Percentiles rank a stretch among this genome's conserved stretches.
phyloP scores from a whole-genome alignment of 768 basidiomycete genomes.

The Infundibulicybe gibba region DNA sequence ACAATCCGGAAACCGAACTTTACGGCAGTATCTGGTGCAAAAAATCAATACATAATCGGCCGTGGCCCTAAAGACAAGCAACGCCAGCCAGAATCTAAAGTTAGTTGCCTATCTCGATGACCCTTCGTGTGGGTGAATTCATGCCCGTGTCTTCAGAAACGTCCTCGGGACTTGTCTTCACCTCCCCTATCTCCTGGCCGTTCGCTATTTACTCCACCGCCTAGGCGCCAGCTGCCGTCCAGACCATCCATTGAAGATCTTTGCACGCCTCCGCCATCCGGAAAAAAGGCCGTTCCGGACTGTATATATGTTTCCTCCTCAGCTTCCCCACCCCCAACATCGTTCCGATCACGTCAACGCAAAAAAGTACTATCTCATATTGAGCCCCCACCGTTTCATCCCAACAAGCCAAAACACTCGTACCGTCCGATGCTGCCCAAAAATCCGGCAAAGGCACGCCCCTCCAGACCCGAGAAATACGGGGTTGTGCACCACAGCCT shows the following conservation, averaged over 20 bases:
- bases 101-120: too few relatives aligned
- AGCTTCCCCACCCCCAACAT: not conserved
- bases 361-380: constrained; percentile 15
- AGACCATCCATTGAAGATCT: constrained; percentile 1
- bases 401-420: constrained; percentile 1
- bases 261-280: constrained; percentile 14
- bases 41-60: too few relatives aligned
- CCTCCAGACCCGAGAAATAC: not conserved
- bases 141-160: not conserved
- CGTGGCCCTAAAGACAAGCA: too few relatives aligned
- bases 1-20: too few relatives aligned
- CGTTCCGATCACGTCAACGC: not conserved
- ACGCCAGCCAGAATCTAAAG: too few relatives aligned
- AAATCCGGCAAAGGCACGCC: not conserved
- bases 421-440: constrained; percentile 10
- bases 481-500: constrained; percentile 4
- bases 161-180: constrained; percentile 1
- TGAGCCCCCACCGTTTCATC: constrained; percentile 16
- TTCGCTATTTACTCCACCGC: not conserved
- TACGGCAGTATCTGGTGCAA: too few relatives aligned
- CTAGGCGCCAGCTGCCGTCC: not conserved
- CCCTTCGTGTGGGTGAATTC: too few relatives aligned
- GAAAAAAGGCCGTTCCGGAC: constrained; percentile 5
- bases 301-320: constrained; percentile 5
- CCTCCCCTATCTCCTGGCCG: not conserved